A percentile compares a stretch with the other conserved stretches of the same genome.
These are phyloP conservation scores for Harringtonia aguacate DNA, from an alignment of 2,329 filamentous ascomycete genomes.

Conservation along the genomic window DNA sequence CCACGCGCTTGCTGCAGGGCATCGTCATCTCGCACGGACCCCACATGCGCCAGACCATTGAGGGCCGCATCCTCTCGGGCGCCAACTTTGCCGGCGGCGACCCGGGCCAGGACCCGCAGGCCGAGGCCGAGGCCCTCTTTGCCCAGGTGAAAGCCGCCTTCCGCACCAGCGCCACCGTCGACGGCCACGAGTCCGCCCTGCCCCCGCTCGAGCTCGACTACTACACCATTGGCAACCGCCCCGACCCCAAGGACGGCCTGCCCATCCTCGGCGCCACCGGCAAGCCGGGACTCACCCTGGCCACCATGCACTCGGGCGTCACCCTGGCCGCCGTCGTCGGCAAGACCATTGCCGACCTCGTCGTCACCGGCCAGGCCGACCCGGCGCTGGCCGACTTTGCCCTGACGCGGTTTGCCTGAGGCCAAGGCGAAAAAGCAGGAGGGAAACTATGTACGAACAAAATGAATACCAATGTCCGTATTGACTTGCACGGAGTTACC, in stretches of 20 bases:
- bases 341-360: conserved; percentile 6
- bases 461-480: too few species aligned
- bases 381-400: background rate
- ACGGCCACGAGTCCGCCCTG: background rate
- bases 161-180: conserved; percentile 3
- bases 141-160: conserved; percentile 12
- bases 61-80: conserved; percentile 17
- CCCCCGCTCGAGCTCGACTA: conserved; percentile 16
- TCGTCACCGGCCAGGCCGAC: conserved; percentile 3
- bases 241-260: conserved; percentile 17
- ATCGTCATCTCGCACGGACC: conserved; percentile 15
- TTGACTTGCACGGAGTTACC: too few species aligned
- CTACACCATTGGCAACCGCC: conserved; percentile 18
- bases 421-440: too few species aligned
- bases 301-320: conserved; percentile 21
- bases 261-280: conserved; percentile 19
- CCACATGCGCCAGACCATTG: conserved; percentile 19
- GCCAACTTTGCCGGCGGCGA: conserved; percentile 13
- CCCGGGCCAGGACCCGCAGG: conserved; percentile 8
- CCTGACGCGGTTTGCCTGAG: conserved; percentile 2
- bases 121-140: conserved; percentile 15
- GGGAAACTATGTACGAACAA: too few species aligned
- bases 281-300: conserved; percentile 16
- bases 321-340: conserved; percentile 17
- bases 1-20: conserved; percentile 11